Evolutionary conservation across 306 rosid species (phyloP), one percentile per base, ranked within the genome.

Genomic region (Luffa aegyptiaca): DNA sequence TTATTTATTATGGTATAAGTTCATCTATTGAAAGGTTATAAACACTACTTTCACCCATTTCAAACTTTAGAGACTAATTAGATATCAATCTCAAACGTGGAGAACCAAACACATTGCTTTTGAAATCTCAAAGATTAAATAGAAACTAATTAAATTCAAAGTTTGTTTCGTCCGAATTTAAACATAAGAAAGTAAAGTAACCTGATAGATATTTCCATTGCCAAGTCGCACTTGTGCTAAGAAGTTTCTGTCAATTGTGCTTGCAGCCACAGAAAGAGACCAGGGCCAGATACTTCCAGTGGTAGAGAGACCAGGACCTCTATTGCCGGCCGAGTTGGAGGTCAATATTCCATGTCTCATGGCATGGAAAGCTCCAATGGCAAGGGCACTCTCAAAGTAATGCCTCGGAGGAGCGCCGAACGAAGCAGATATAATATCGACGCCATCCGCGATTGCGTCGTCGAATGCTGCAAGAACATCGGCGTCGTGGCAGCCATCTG

Each of bases 371-470:
- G 85, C 75, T 57, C 86, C 83, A 9, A 79, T 80, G 5, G 85
- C 61, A 3, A 57, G 11, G 33, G 77, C 44, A 39, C 81, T 80
- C 1, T 62, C 7, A 1, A 51, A 49, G 56, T 75, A 79, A 10
- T 4, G 3, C 18, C 0, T 14, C 0, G 10, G 5, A 0, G 64
- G 10, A 10, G 85, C 77, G 20, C 89, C 82, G 21, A 79, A 10
- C 1, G 85, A 79, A 41, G 35, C 39, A 39, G 85, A 79, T 66
- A 81, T 31, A 59, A 83, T 79, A 18, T 81, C 80, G 14, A 79
- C 82, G 5, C 86, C 83, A 39, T 83, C 86, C 4, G 82, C 81
- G 21, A 86, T 86, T 56, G 85, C 85, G 52, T 83, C 86, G 36
- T 83, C 85, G 18, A 81, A 81, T 18, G 86, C 86, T 14, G 74